Base-by-base conservation (phyloP, 441 rosid genomes). In the Erysimum cheiri region DNA sequence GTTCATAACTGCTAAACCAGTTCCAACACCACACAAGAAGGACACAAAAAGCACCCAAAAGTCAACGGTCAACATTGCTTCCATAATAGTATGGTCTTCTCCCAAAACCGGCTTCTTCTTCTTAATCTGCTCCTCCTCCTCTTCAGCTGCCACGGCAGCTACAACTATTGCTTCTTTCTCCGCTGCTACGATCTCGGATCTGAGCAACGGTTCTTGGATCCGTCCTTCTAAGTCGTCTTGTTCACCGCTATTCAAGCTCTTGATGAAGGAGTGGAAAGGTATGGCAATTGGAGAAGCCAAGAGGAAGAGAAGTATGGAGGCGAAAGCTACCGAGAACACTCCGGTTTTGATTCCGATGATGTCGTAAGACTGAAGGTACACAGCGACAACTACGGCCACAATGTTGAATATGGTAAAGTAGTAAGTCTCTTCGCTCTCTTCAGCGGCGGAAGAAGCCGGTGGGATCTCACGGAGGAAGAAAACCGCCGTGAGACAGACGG, bases 1-100 rank as follows among this genome's bases (percentile, higher is more conserved):
- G 72, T 93, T 91, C 89, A 85, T 85, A 56, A 91, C 96, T 0
- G 97, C 89, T 73, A 93, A 64, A 1, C 98, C 98, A 1, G 98
- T 89, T 1, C 98, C 98, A 0, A 91, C 97, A 10, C 98, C 98
- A 47, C 91, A 88, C 8, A 93, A 58, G 70, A 93, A 93, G 44
- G 98, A 89, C 4, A 79, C 74, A n/a, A 93, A 93, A 40, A 93
- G 49, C 32, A 93, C 68, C 98, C 98, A 93, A 65, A 93, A 91
- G 67, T 93, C 98, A 31, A 77, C 54, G 9, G 90, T 91, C 76
- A 35, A 26, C 68, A 91, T 1, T 29, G 88, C 89, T 71, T 93
- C 93, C 15, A 73, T 9, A 7, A 93, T 84, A 22, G 96, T 89
- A 43, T 93, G 98, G 0, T 93, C 97, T 57, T 93, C 97, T 37